Evolutionary conservation across 768 basidiomycete genomes (phyloP).

Genomic region (Suillus decipiens): DNA sequence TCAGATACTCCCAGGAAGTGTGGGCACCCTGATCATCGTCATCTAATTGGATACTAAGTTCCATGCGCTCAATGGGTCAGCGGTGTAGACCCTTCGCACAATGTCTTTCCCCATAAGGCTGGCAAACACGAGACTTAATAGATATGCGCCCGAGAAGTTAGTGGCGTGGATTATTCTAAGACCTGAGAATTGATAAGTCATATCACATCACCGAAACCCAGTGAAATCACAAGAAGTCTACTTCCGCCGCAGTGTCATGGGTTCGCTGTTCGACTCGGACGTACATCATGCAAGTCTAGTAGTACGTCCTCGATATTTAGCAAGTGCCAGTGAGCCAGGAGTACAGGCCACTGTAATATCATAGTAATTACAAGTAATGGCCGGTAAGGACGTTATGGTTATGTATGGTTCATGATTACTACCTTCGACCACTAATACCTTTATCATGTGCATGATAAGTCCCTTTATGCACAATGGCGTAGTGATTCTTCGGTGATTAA

Average conservation of each 20-base stretch:
- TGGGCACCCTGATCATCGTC: too few species aligned
- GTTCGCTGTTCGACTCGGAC: too few species aligned
- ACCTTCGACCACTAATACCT: too few species aligned
- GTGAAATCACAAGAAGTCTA: background rate
- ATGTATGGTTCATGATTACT: too few species aligned
- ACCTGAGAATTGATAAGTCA: conserved; percentile 4
- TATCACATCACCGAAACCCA: background rate
- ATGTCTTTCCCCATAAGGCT: background rate
- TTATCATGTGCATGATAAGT: too few species aligned
- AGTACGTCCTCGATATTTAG: too few species aligned
- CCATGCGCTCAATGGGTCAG: background rate
- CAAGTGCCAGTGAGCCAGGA: background rate
- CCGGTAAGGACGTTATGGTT: too few species aligned
- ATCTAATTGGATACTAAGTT: background rate
- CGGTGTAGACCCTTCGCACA: background rate
- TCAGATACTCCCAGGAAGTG: background rate
- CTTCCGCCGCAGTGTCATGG: background rate
- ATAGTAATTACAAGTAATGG: too few species aligned
- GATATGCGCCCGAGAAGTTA: background rate
- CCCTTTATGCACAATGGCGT: too few species aligned
- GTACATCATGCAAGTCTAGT: background rate
- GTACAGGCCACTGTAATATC: too few species aligned
- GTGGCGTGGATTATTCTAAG: background rate
- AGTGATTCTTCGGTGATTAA: too few species aligned
- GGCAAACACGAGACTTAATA: background rate